These are phyloP conservation scores for Aspergillus sp. DNA, from an alignment of 2,329 filamentous ascomycete species.

Conservation along the genomic window DNA sequence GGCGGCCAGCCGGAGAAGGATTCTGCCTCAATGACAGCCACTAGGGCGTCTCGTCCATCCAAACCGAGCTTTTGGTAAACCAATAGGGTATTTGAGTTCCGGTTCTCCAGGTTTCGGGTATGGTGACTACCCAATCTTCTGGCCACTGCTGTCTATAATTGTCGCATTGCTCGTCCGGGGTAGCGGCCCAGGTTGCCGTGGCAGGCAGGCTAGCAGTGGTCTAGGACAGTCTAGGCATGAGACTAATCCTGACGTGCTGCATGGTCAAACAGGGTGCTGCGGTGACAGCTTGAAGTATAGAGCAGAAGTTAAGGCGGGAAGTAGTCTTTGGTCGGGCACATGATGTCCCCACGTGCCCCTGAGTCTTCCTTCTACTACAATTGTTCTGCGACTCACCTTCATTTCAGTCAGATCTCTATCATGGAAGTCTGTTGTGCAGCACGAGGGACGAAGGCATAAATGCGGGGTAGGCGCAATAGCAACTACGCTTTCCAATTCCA, in stretches of 20 bases:
- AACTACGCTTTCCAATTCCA: neutral
- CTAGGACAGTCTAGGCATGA: neutral
- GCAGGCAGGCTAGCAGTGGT: neutral
- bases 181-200: constrained; percentile 14
- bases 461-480: neutral
- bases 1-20: constrained; percentile 4
- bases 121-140: neutral
- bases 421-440: neutral
- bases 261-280: neutral
- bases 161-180: neutral
- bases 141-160: neutral
- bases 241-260: neutral
- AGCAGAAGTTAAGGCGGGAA: neutral
- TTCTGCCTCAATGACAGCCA: constrained; percentile 11
- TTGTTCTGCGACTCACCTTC: neutral
- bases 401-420: neutral
- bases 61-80: neutral
- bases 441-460: neutral
- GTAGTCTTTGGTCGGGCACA: neutral
- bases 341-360: neutral
- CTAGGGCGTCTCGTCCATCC: neutral
- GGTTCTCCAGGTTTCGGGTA: neutral
- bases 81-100: constrained; percentile 5
- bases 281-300: neutral
- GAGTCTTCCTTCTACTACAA: neutral